Conservation (phyloP, 345 rosid species). For the Lepidium aucheri region DNA sequence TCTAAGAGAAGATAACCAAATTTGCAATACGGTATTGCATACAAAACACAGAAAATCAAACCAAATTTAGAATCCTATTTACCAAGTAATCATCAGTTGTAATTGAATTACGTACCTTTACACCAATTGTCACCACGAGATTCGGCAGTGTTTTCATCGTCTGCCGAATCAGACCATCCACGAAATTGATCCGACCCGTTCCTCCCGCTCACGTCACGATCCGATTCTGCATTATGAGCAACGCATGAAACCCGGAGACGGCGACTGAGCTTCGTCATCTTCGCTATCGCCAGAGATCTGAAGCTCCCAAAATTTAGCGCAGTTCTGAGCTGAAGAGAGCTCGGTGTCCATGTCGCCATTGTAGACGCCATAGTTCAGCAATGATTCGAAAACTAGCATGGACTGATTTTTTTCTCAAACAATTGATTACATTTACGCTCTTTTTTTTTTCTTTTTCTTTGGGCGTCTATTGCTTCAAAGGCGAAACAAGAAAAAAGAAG, state of each 20-base stretch:
- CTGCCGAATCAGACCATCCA: slow-evolving; percentile 64
- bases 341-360: slow-evolving; percentile 45
- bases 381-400: background rate
- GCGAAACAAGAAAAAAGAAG: background rate
- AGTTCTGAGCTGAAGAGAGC: slow-evolving; percentile 74
- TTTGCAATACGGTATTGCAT: no score
- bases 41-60: background rate
- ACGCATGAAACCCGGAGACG: slow-evolving; percentile 24
- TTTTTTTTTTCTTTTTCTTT: background rate
- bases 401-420: background rate
- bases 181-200: slow-evolving; percentile 40
- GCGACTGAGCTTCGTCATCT: slow-evolving; percentile 26
- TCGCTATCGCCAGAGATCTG: slow-evolving; percentile 26
- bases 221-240: slow-evolving; percentile 19
- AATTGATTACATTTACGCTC: background rate
- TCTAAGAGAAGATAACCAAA: background rate
- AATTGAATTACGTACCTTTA: slow-evolving; percentile 37
- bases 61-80: background rate
- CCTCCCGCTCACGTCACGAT: slow-evolving; percentile 3
- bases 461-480: slow-evolving; percentile 3
- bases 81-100: background rate
- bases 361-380: slow-evolving; percentile 33
- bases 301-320: slow-evolving; percentile 32
- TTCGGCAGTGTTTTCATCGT: slow-evolving; percentile 27
- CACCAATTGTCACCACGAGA: slow-evolving; percentile 39